phyloP scores from a whole-genome alignment of 2,329 filamentous ascomycete species.

The Metarhizium humberi region DNA sequence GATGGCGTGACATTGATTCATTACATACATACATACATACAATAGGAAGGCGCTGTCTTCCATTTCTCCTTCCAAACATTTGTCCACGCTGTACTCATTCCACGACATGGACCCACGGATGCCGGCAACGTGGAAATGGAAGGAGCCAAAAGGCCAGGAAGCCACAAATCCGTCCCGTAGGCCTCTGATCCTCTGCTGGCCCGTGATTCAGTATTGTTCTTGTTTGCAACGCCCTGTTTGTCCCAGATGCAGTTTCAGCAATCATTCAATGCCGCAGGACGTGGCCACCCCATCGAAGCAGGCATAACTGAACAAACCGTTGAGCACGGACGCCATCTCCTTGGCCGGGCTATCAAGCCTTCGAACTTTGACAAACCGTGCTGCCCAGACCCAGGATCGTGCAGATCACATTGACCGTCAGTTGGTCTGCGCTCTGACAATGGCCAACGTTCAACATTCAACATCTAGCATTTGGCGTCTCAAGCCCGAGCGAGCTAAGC shows the following conservation, averaged over 20 bases:
- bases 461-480: background rate
- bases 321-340: background rate
- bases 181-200: background rate
- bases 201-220: background rate
- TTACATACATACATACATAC: no score
- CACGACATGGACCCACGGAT: background rate
- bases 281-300: no score
- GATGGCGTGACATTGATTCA: background rate
- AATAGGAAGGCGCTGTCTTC: no score
- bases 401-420: background rate
- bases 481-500: background rate
- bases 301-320: background rate
- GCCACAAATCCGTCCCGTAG: no score
- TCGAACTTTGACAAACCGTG: background rate
- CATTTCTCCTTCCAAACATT: no score
- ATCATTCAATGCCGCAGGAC: no score
- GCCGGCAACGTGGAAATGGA: background rate
- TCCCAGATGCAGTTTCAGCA: no score
- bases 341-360: background rate
- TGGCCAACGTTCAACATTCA: background rate
- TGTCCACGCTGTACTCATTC: background rate
- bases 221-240: background rate
- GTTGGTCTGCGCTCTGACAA: background rate
- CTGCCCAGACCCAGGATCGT: no score
- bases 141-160: background rate